These are phyloP conservation scores for Taphrina populina DNA, from an alignment of 1,139 yeast species.

Conservation along the genomic window DNA sequence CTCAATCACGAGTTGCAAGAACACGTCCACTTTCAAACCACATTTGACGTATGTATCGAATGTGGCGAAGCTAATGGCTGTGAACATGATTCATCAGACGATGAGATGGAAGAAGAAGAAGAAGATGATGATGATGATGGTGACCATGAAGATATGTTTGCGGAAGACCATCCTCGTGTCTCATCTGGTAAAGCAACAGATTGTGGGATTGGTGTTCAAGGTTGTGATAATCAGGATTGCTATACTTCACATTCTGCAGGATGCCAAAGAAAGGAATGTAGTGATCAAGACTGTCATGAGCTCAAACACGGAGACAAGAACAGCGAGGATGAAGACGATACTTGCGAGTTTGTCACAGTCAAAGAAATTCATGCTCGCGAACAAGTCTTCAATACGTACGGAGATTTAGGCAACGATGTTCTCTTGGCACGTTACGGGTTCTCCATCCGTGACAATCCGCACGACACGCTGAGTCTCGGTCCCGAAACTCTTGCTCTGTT, in stretches of 20 bases:
- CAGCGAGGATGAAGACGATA: conserved; percentile 41
- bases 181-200: conserved; percentile 32
- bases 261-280: conserved; percentile 35
- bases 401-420: conserved; percentile 64
- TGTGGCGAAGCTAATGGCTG: conserved; percentile 63
- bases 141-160: neutral
- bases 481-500: neutral
- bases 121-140: conserved; percentile 27
- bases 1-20: conserved; percentile 67
- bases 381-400: conserved; percentile 77
- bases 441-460: conserved; percentile 55
- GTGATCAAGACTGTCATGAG: neutral
- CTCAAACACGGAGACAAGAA: conserved; percentile 43
- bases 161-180: neutral
- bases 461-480: conserved; percentile 52
- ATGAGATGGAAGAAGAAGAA: conserved; percentile 44
- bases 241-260: conserved; percentile 48
- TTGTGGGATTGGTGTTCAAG: no score
- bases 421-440: conserved; percentile 76
- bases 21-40: conserved; percentile 71
- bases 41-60: conserved; percentile 64
- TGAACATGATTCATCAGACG: conserved; percentile 69
- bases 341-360: conserved; percentile 52
- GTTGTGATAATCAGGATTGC: no score
- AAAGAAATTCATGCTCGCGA: conserved; percentile 58